Evolutionary conservation across 2,329 filamentous ascomycete species (phyloP), one percentile per base, ranked within the genome.

Genomic region (Xylariaceae sp.): DNA sequence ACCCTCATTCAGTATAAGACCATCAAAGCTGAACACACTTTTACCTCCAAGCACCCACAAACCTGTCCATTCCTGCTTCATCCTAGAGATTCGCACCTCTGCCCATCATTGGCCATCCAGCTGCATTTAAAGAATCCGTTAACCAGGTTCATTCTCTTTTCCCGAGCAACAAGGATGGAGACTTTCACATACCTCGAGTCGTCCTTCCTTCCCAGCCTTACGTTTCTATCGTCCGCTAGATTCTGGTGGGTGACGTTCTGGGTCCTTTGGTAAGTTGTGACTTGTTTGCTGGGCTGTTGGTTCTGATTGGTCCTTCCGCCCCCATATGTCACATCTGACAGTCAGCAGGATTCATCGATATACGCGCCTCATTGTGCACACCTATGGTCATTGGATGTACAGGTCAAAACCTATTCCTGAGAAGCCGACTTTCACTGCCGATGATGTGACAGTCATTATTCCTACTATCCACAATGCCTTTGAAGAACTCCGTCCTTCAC

Each of bases 381-480:
- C 88, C 59, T 72, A 87, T 58, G 89, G 87, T 58, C 91, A 94
- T 65, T 93, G 88, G 86, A 75, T 75, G 10, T 95, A 95, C 72
- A 86, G 83, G 67, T 90, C 91, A 21, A 87, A 90, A 51, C 86
- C 86, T 34, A 85, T 92, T 44, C 86, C 89, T 33, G 80, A 82
- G 47, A 86, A 89, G 52, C 89, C 92, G n/a, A 83, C 76, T 36
- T 84, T 90, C 64, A 88, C 83, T 22, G 79, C 83, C 25, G 72
- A 87, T 56, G 88, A 97, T 78, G 90, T 95, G 59, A 95, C 92
- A 5, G 89, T 96, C 53, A 88, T 97, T 58, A 87, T 96, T 50
- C 92, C 92, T 6, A 94, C 91, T 10, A 90, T 97, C 54, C 88
- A 94, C 62, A 88, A 90, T 49, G 83, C 82, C 51, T 89, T 92